Conservation (phyloP, 78 protist species). For the Chrysochromulina tobinii region DNA sequence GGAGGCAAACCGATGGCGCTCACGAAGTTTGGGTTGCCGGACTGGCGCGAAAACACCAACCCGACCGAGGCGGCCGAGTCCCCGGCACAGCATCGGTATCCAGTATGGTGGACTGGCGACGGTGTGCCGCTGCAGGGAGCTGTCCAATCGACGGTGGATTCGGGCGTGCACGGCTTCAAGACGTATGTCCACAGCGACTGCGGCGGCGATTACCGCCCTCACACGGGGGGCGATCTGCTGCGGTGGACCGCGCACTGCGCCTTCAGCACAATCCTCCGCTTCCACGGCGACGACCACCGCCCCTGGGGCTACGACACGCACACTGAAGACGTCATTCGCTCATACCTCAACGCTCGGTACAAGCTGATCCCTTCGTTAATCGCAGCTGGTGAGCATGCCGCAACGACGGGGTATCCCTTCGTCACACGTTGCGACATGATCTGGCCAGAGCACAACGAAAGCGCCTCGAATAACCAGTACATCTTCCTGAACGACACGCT, state of each 20-base stretch:
- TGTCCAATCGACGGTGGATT: background rate
- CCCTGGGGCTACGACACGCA: background rate
- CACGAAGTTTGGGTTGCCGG: background rate
- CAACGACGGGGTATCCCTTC: background rate
- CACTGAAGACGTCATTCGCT: background rate
- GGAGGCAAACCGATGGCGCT: background rate
- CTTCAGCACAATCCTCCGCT: background rate
- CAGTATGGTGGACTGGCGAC: constrained; percentile 1
- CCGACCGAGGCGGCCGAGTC: background rate
- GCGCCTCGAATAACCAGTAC: background rate
- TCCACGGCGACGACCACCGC: constrained; percentile 17
- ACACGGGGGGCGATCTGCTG: background rate
- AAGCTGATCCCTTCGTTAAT: background rate
- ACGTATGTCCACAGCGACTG: background rate
- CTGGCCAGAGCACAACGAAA: background rate
- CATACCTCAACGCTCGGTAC: background rate
- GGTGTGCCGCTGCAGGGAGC: background rate
- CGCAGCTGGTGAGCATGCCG: background rate
- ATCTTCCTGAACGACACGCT: constrained; percentile 1
- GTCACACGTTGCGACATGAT: background rate
- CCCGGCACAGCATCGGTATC: background rate
- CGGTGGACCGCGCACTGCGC: constrained; percentile 1
- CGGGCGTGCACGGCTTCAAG: background rate
- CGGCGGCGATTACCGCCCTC: constrained; percentile 1
- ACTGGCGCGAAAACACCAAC: background rate